Base-by-base conservation (phyloP, 139 green algal species). In the Chlamydomonas sphaeroides region DNA sequence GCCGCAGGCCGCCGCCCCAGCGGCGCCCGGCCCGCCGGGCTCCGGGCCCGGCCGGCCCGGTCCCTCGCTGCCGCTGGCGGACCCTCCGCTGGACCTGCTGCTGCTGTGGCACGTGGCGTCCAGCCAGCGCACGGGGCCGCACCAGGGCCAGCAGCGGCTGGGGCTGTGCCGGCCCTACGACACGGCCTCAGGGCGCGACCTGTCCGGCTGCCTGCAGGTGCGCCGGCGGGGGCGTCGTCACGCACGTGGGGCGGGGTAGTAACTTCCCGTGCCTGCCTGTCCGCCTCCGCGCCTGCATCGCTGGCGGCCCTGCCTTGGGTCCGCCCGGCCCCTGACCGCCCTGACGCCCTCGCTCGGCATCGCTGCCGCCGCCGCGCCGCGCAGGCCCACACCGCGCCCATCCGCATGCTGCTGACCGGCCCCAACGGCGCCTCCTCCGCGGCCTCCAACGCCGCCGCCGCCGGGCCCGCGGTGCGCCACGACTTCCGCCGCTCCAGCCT, bases 401-500 rank as follows among this genome's bases (percentile, higher is more conserved):
- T 80, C 70, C 53, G 68, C 41, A 84, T 59, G 76, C 68, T 84
- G 36, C 65, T 85, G 57, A 84, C 80, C 15, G 65, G 85, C 53
- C 67, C 79, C 53, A 85, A 71, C 72, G 62, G 72, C 36, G 53
- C 51, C 32, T 77, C 56, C 79, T 81, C 73, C 68, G 73, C 63
- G 5, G 57, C 65, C 48, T 45, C 41, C 65, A 42, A 30, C 65
- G 23, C 71, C 15, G 62, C 71, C 38, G 42, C 48, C 32, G 42
- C 78, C 11, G 61, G 71, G 41, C 70, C 65, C 28, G 51, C 81
- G 3, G 32, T 93, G 42, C 57, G 30, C 36, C 90, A 95, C 67
- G 90, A 95, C 87, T 96, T 96, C 77, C 35, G 68, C 2, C 32
- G 48, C 17, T 65, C 81, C 18, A 66, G 79, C 3, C 67, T 92